Evolutionary conservation across 164 flowering plant species (phyloP).

Genomic region (Stephania yunnanensis): DNA sequence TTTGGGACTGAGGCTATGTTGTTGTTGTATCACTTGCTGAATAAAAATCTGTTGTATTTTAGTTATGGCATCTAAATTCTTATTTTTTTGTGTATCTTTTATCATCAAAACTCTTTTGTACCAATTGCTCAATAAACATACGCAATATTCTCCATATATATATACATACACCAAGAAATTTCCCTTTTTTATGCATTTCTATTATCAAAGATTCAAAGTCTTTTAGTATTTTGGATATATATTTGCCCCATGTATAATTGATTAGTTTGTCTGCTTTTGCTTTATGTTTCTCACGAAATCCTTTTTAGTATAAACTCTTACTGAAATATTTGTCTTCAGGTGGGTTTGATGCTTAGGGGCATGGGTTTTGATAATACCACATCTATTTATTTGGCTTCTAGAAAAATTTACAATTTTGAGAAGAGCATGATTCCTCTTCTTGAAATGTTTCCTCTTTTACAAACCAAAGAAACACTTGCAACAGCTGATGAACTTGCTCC

Average conservation of each 20-base stretch:
- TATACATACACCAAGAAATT: no score
- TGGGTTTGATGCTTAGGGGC: conserved; percentile 97
- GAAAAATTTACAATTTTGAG: conserved; percentile 79
- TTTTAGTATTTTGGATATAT: background rate
- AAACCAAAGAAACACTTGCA: conserved; percentile 73
- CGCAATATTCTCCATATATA: no score
- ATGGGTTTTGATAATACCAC: conserved; percentile 91
- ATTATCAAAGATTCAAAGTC: background rate
- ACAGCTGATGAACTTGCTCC: conserved; percentile 77
- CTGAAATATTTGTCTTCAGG: conserved; percentile 34
- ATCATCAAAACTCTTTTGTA: no score
- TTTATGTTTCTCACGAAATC: background rate
- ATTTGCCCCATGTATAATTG: background rate
- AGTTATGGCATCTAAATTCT: no score
- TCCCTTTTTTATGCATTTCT: no score
- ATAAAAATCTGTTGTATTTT: no score
- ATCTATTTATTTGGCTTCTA: conserved; percentile 86
- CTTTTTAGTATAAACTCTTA: background rate
- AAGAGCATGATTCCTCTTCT: conserved; percentile 74
- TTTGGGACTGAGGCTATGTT: no score
- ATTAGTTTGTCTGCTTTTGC: background rate
- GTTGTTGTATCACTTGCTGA: no score
- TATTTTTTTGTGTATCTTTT: no score
- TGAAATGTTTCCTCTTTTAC: conserved; percentile 85
- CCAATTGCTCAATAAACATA: no score